Percentiles rank a stretch among this genome's conserved stretches.
These are phyloP conservation scores for Diaporthe sp. DNA, from an alignment of 2,329 filamentous ascomycete species.

Conservation along the genomic window DNA sequence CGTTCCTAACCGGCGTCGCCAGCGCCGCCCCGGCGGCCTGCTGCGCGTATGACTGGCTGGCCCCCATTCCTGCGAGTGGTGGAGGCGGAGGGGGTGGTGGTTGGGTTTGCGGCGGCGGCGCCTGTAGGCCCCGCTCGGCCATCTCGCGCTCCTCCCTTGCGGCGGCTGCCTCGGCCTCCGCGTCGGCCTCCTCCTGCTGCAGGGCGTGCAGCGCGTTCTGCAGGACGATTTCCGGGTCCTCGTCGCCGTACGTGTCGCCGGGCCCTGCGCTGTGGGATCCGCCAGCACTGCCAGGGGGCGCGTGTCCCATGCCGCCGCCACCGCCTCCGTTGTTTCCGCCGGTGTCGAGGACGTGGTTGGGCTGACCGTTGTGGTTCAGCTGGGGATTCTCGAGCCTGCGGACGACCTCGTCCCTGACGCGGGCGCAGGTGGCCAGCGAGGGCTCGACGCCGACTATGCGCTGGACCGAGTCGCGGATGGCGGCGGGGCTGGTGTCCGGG, in stretches of 20 bases:
- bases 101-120: neutral
- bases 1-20: slow-evolving; percentile 43
- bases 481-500: slow-evolving; percentile 70
- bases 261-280: slow-evolving; percentile 41
- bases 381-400: slow-evolving; percentile 55
- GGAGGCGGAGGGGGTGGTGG: slow-evolving; percentile 35
- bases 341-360: slow-evolving; percentile 38
- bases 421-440: slow-evolving; percentile 66
- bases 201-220: slow-evolving; percentile 72
- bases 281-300: slow-evolving; percentile 41
- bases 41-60: slow-evolving; percentile 37
- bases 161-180: slow-evolving; percentile 69
- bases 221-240: slow-evolving; percentile 71
- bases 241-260: slow-evolving; percentile 57
- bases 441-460: slow-evolving; percentile 69
- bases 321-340: slow-evolving; percentile 40
- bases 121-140: slow-evolving; percentile 56
- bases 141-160: slow-evolving; percentile 67
- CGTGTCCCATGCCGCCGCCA: slow-evolving; percentile 15
- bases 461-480: slow-evolving; percentile 70
- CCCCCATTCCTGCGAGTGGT: slow-evolving; percentile 44
- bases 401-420: slow-evolving; percentile 71
- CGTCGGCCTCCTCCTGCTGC: slow-evolving; percentile 71
- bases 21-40: slow-evolving; percentile 45
- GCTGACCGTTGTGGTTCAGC: slow-evolving; percentile 42